These are phyloP conservation scores for Pseudocercospora eumusae DNA, from an alignment of 2,329 filamentous ascomycete species.

Conservation along the genomic window DNA sequence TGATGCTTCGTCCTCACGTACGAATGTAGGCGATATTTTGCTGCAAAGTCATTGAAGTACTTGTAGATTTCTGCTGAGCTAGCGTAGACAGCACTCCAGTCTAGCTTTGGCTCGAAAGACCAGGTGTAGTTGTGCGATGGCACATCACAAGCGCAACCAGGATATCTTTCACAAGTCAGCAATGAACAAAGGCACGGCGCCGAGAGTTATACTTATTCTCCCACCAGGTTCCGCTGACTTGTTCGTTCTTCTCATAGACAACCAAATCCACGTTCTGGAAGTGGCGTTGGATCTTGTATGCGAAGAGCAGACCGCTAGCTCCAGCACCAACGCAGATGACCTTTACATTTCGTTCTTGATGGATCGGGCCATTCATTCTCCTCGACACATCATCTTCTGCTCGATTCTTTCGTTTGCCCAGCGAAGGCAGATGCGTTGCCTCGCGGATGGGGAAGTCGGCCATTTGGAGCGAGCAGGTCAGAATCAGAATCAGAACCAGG, in stretches of 20 bases:
- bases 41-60: constrained; percentile 34
- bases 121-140: constrained; percentile 28
- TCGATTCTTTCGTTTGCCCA: constrained; percentile 25
- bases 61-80: constrained; percentile 35
- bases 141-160: constrained; percentile 17
- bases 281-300: constrained; percentile 52
- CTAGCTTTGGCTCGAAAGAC: constrained; percentile 36
- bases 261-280: constrained; percentile 47
- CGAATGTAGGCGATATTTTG: constrained; percentile 12
- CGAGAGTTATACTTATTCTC: neutral
- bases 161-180: constrained; percentile 11
- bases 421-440: constrained; percentile 14
- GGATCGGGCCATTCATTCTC: constrained; percentile 21
- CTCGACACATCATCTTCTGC: constrained; percentile 23
- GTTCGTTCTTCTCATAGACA: constrained; percentile 53
- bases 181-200: neutral
- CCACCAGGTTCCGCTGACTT: constrained; percentile 17
- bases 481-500: neutral
- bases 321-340: constrained; percentile 52
- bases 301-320: constrained; percentile 50
- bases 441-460: constrained; percentile 24
- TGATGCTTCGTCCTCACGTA: constrained; percentile 47
- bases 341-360: constrained; percentile 23
- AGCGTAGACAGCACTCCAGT: constrained; percentile 40
- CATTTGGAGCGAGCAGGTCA: constrained; percentile 13